These are phyloP conservation scores for Fusarium abutilonis DNA, from an alignment of 2,329 filamentous ascomycete species.

Conservation along the genomic window DNA sequence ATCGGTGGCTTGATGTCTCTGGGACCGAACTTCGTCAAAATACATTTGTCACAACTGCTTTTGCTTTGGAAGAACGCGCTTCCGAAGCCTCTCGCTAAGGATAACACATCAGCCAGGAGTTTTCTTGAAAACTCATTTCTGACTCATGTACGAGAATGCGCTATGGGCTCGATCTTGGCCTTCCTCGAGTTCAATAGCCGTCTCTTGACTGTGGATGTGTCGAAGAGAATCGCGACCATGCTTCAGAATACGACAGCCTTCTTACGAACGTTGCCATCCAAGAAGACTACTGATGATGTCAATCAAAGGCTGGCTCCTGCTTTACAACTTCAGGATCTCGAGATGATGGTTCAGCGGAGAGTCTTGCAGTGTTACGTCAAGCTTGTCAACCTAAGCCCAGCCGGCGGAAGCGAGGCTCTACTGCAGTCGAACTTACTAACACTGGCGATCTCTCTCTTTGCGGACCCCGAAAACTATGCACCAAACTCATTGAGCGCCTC, in stretches of 20 bases:
- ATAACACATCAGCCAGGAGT: conserved; percentile 85
- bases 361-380: conserved; percentile 96
- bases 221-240: conserved; percentile 91
- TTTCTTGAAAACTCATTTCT: conserved; percentile 91
- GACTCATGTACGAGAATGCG: conserved; percentile 93
- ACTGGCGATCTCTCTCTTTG: conserved; percentile 88
- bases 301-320: conserved; percentile 84
- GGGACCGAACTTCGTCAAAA: conserved; percentile 98
- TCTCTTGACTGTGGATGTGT: conserved; percentile 91
- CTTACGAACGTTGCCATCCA: conserved; percentile 81
- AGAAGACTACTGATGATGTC: conserved; percentile 87
- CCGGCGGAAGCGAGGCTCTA: conserved; percentile 84
- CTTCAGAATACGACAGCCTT: conserved; percentile 94
- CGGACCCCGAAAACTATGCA: conserved; percentile 88
- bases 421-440: conserved; percentile 92
- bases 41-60: conserved; percentile 92
- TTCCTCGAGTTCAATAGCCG: conserved; percentile 95
- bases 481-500: conserved; percentile 87
- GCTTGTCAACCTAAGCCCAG: conserved; percentile 86
- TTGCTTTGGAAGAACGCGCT: conserved; percentile 97
- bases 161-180: conserved; percentile 87
- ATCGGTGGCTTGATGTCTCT: conserved; percentile 97
- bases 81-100: conserved; percentile 91
- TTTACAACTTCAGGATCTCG: conserved; percentile 87
- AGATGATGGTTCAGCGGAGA: conserved; percentile 90